Evolutionary conservation across 805 yeast species (phyloP), one percentile per base, ranked within the genome.

Genomic region (Metschnikowia koreensis): DNA sequence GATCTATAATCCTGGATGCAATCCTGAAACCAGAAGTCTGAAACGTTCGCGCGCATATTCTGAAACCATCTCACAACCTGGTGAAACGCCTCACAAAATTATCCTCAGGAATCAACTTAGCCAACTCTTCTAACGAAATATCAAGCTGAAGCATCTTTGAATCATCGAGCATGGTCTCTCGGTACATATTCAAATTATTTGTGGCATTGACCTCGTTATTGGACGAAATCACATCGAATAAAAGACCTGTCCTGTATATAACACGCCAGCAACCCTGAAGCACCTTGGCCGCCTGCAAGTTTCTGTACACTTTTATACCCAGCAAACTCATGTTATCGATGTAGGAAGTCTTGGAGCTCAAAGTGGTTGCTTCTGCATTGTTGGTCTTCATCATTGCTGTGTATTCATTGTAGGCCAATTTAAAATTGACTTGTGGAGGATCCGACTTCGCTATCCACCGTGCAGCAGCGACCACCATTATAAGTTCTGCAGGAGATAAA

Each of bases 351-450:
- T 69, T 62, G 4, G 70, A 55, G 28, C 59, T 54, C 12, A 59
- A 48, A 0, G 68, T 58, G 7, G 67, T 58, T 5, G 69, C 53
- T 33, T 74, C 70, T 13, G 68, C 71, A 50, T 80, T 78, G 51
- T 75, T 66, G 0, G 62, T 55, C 49, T 79, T 77, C 41, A 83
- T 73, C 74, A 84, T 77, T 1, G 69, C 72, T n/a, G 64, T 62
- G 66, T 89, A 93, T 65, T 93, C 98, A 33, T 83, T 84, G 65
- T 84, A 86, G 0, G 85, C 87, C 52, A 90, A 69, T 58, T 87
- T 88, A 67, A 91, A 84, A 65, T 89, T 92, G 16, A 89, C 78
- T n/a, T 76, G 74, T 12, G 75, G 82, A 26, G 81, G 67, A 17
- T 80, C 83, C 29, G 76, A 75, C 59, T 84, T 87, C 46, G 81